phyloP scores from a whole-genome alignment of 2,329 filamentous ascomycete species.

The Keithomyces neogunnii region DNA sequence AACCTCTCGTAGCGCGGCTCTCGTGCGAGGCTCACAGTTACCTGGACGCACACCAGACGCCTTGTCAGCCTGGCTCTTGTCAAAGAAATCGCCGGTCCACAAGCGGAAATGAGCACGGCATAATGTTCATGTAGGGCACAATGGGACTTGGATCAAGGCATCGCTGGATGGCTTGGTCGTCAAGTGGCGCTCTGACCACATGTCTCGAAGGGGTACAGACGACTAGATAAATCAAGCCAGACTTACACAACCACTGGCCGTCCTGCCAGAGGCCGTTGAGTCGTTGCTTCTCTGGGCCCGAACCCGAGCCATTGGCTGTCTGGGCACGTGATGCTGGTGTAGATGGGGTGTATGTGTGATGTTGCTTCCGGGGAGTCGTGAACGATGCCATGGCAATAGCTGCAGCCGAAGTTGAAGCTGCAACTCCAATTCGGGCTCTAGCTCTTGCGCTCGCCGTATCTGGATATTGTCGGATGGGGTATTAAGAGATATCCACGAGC shows the following conservation, averaged over 20 bases:
- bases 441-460: too few species aligned
- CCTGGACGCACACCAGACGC: constrained; percentile 17
- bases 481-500: too few species aligned
- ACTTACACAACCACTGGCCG: constrained; percentile 29
- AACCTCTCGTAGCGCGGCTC: constrained; percentile 26
- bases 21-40: constrained; percentile 33
- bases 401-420: background rate
- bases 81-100: background rate
- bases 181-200: background rate
- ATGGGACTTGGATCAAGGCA: too few species aligned
- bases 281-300: constrained; percentile 21
- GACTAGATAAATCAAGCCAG: background rate
- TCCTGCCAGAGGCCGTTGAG: constrained; percentile 24
- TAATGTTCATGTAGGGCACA: background rate
- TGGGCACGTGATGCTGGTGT: constrained; percentile 2
- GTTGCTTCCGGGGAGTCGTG: constrained; percentile 1
- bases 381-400: background rate
- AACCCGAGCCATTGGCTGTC: constrained; percentile 14
- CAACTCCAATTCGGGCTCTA: too few species aligned
- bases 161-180: background rate
- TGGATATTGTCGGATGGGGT: too few species aligned
- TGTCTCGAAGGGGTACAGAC: background rate
- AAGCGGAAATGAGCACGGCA: background rate
- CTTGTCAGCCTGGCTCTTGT: background rate
- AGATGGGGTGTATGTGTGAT: background rate